Conservation (phyloP, 352 stramenopile species). For the Stramenopiles sp. region DNA sequence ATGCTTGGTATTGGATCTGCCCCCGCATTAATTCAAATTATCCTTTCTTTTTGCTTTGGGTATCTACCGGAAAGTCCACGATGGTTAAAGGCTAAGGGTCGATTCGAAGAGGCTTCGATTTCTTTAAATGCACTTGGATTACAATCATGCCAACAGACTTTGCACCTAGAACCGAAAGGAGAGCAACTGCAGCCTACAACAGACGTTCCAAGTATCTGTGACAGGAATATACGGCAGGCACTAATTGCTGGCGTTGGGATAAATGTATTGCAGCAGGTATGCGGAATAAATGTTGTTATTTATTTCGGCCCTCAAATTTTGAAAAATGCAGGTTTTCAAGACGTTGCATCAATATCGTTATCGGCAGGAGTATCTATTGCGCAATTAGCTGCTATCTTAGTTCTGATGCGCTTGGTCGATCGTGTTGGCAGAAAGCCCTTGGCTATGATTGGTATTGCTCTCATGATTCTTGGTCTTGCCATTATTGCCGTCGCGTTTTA, state of each 20-base stretch:
- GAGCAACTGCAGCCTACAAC: not conserved
- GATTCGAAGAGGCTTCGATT: not conserved
- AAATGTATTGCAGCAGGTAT: conserved; percentile 12
- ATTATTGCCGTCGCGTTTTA: conserved; percentile 8
- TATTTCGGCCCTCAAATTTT: conserved; percentile 13
- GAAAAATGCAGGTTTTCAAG: conserved; percentile 13
- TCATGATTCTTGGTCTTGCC: conserved; percentile 10
- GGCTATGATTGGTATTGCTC: conserved; percentile 12
- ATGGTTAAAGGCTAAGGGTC: conserved; percentile 2
- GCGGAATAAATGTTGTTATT: conserved; percentile 14
- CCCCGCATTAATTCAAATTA: not conserved
- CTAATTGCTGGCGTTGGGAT: conserved; percentile 11
- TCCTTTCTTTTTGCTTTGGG: not conserved
- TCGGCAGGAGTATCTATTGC: conserved; percentile 11
- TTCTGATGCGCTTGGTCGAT: conserved; percentile 6
- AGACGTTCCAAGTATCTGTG: not conserved
- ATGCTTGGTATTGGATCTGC: conserved; percentile 11
- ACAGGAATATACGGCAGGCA: not conserved
- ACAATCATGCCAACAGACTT: not conserved
- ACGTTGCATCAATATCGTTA: conserved; percentile 12
- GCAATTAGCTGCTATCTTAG: conserved; percentile 7
- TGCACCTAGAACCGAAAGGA: not conserved
- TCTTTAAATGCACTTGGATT: conserved; percentile 13
- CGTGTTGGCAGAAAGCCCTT: conserved; percentile 10
- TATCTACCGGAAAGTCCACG: conserved; percentile 5